phyloP scores from a whole-genome alignment of 1,284 basidiomycete species.

The Rhizoctonia solani region DNA sequence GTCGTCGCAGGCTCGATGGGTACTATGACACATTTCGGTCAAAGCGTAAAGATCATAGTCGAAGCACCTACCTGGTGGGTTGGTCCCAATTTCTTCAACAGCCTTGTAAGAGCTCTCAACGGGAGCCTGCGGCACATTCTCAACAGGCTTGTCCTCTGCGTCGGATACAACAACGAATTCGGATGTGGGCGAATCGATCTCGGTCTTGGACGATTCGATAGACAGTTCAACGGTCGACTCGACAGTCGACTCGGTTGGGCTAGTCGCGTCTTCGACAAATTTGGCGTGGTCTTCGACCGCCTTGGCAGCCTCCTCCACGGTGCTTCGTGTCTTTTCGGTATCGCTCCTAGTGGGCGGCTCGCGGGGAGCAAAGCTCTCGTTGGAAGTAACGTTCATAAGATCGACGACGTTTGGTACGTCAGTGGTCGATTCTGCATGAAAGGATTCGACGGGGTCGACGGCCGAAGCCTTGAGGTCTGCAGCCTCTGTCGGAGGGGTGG shows the following conservation, averaged over 20 bases:
- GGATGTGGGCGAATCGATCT: background rate
- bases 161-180: background rate
- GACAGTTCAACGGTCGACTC: too few relatives aligned
- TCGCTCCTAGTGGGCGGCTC: conserved; percentile 1
- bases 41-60: too few relatives aligned
- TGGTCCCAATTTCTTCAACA: too few relatives aligned
- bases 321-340: background rate
- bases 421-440: background rate
- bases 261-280: background rate
- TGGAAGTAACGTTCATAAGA: background rate
- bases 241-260: background rate
- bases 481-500: background rate
- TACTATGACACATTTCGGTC: too few relatives aligned
- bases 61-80: too few relatives aligned
- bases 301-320: conserved; percentile 6
- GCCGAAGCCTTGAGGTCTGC: background rate
- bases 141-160: background rate
- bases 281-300: conserved; percentile 17
- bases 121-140: background rate
- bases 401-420: background rate
- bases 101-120: conserved; percentile 6
- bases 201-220: too few relatives aligned
- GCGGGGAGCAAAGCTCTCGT: background rate
- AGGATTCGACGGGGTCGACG: background rate
- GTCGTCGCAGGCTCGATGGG: background rate